A percentile compares a stretch with the other conserved stretches of the same genome.
phyloP scores from a whole-genome alignment of 805 yeast genomes.

The Suhomyces kilbournensis region DNA sequence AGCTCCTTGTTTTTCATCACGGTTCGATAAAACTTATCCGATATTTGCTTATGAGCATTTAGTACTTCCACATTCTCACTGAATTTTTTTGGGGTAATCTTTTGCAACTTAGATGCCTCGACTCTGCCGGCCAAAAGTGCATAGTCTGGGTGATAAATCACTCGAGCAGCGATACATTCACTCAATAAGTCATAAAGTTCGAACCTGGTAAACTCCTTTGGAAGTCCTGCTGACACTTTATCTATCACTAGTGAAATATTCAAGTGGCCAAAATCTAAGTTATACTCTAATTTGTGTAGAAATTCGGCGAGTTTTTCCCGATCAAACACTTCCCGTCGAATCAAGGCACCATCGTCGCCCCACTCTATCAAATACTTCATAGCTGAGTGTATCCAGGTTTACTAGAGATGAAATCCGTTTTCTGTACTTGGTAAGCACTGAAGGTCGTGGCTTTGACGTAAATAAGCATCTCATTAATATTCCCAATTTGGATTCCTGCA shows the following conservation, averaged over 20 bases:
- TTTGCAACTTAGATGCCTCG: slow-evolving; percentile 28
- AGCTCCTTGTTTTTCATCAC: slow-evolving; percentile 63
- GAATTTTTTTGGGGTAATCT: slow-evolving; percentile 18
- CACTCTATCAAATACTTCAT: not conserved
- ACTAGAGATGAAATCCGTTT: not conserved
- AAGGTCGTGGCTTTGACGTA: not conserved
- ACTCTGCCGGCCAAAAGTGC: slow-evolving; percentile 37
- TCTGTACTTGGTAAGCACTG: not conserved
- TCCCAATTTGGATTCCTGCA: not conserved
- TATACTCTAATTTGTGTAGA: slow-evolving; percentile 4
- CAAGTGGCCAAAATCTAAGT: slow-evolving; percentile 8
- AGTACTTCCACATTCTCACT: slow-evolving; percentile 18
- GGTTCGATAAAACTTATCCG: slow-evolving; percentile 59
- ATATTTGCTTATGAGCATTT: slow-evolving; percentile 13
- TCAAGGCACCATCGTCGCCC: not conserved
- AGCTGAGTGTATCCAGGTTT: not conserved
- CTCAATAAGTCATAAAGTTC: slow-evolving; percentile 28
- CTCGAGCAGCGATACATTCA: slow-evolving; percentile 34
- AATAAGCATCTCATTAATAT: not conserved
- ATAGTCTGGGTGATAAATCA: slow-evolving; percentile 34
- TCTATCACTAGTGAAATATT: slow-evolving; percentile 7
- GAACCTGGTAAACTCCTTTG: slow-evolving; percentile 9
- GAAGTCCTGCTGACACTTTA: slow-evolving; percentile 10
- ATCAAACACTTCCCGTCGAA: not conserved
- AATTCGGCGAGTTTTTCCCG: slow-evolving; percentile 3